phyloP scores from a whole-genome alignment of 352 stramenopile genomes.

The Phytophthora pseudosyringae region DNA sequence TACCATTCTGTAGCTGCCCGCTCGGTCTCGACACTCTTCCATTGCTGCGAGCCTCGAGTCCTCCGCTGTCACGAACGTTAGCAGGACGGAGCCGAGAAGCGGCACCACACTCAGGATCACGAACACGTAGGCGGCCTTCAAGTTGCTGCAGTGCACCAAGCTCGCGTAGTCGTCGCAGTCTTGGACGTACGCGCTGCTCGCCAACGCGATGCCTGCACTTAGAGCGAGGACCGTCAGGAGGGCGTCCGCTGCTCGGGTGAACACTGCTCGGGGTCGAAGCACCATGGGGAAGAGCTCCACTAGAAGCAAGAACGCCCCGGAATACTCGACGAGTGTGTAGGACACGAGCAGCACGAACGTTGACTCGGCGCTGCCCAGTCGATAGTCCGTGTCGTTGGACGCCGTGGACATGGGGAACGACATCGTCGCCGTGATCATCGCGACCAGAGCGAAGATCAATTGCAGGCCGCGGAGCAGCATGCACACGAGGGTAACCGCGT shows the following conservation, averaged over 20 bases:
- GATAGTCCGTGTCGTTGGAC: constrained; percentile 18
- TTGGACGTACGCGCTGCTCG: constrained; percentile 32
- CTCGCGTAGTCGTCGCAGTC: constrained; percentile 39
- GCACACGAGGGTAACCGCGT: constrained; percentile 30
- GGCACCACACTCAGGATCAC: constrained; percentile 40
- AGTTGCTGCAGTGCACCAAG: constrained; percentile 48
- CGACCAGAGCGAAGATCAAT: constrained; percentile 36
- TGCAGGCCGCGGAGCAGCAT: constrained; percentile 40
- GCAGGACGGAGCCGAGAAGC: constrained; percentile 37
- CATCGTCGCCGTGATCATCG: constrained; percentile 33
- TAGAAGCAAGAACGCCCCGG: constrained; percentile 24
- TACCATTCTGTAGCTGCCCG: constrained; percentile 35
- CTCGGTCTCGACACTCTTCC: constrained; percentile 29
- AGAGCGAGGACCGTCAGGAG: constrained; percentile 39
- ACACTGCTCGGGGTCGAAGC: constrained; percentile 27
- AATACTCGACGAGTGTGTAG: constrained; percentile 35
- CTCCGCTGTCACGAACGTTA: constrained; percentile 40
- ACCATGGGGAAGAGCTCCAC: constrained; percentile 46
- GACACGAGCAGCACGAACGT: constrained; percentile 37
- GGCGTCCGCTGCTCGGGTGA: constrained; percentile 39
- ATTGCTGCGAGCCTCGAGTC: constrained; percentile 9
- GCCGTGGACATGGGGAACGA: constrained; percentile 20
- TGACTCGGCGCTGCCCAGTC: constrained; percentile 35
- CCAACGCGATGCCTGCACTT: constrained; percentile 34
- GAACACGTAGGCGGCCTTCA: constrained; percentile 45